Evolutionary conservation across 495 filamentous ascomycete species (phyloP).

Genomic region (Chaetomium fimeti): DNA sequence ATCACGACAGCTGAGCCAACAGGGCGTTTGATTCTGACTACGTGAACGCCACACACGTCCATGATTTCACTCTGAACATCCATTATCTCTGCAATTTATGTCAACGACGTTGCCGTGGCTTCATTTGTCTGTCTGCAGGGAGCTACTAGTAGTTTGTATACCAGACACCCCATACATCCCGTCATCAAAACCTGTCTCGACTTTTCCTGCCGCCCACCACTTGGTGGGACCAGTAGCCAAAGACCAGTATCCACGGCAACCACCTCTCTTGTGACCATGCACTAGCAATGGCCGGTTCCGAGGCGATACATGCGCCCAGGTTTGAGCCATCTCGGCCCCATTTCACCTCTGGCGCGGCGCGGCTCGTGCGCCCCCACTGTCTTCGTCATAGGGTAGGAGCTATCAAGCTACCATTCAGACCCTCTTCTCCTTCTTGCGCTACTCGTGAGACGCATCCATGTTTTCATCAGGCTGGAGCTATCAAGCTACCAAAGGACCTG

Average conservation of each 20-base stretch:
- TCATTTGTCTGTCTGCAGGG: conserved; percentile 23
- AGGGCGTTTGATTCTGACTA: too few relatives aligned
- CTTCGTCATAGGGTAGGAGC: conserved; percentile 48
- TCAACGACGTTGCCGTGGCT: conserved; percentile 17
- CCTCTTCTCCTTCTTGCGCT: conserved; percentile 25
- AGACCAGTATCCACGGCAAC: conserved; percentile 25
- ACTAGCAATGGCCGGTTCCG: conserved; percentile 35
- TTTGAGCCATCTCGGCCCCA: conserved; percentile 7
- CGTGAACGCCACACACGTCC: not conserved
- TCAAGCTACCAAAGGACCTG: conserved; percentile 52
- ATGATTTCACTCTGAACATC: not conserved
- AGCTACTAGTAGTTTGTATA: conserved; percentile 7
- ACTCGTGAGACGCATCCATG: conserved; percentile 20
- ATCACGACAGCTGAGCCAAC: too few relatives aligned
- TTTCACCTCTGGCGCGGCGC: conserved; percentile 22
- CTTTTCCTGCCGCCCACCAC: conserved; percentile 29
- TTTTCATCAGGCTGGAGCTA: conserved; percentile 49
- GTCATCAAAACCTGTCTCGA: conserved; percentile 14
- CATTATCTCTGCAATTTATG: not conserved
- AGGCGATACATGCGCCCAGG: conserved; percentile 20
- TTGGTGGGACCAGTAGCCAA: conserved; percentile 32
- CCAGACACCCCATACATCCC: conserved; percentile 11
- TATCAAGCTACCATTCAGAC: conserved; percentile 54
- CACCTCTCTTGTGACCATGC: conserved; percentile 26
- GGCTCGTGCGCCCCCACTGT: conserved; percentile 12